These are phyloP conservation scores for Penicillium fimorum DNA, from an alignment of 495 filamentous ascomycete genomes.

Conservation along the genomic window DNA sequence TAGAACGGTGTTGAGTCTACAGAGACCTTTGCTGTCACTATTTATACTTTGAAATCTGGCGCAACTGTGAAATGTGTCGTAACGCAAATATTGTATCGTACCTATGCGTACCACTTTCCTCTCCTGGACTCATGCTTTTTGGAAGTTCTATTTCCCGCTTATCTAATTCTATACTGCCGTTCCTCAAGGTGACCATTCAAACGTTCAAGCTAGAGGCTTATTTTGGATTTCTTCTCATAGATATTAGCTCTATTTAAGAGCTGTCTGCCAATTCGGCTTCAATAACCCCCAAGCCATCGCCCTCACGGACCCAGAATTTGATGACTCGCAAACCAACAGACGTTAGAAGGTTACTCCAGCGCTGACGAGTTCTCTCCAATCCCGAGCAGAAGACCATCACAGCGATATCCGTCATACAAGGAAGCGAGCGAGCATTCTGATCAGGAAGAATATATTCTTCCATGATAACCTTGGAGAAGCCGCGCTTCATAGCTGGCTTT, in stretches of 20 bases:
- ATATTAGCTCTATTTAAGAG: neutral
- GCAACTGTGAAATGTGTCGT: no score
- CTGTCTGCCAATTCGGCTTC: conserved; percentile 30
- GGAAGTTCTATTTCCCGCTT: no score
- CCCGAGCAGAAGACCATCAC: conserved; percentile 42
- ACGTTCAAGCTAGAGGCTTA: no score
- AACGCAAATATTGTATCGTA: no score
- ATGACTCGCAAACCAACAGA: conserved; percentile 33
- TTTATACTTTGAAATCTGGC: no score
- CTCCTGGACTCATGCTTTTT: no score
- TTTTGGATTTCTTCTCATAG: neutral
- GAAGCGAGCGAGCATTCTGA: conserved; percentile 5
- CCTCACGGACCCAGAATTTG: conserved; percentile 29
- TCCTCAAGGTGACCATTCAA: no score
- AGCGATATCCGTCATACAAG: conserved; percentile 33
- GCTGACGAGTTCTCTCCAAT: conserved; percentile 39
- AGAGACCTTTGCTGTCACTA: no score
- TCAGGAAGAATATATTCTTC: conserved; percentile 39
- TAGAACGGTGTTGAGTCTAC: no score
- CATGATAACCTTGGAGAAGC: conserved; percentile 42
- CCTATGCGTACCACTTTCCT: no score
- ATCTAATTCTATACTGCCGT: no score
- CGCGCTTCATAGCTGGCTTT: conserved; percentile 37
- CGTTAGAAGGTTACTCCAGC: conserved; percentile 40
- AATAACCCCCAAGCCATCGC: conserved; percentile 43